Percentiles rank a stretch among this genome's conserved stretches.
Conservation (phyloP, 139 green algal species). For the Chlorella sp. region DNA sequence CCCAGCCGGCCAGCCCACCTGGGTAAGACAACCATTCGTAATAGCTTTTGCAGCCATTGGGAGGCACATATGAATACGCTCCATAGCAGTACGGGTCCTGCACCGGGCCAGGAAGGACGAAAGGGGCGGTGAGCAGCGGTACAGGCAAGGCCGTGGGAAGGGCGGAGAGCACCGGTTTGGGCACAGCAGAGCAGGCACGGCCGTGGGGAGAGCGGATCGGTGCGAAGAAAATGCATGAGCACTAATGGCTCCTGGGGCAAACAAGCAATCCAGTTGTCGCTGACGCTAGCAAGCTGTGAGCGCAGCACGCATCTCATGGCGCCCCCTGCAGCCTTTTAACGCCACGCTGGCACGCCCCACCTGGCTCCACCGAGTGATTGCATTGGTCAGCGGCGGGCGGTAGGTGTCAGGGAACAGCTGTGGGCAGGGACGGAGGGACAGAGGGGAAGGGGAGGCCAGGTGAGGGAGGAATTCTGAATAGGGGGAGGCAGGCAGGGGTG, state of each 20-base stretch:
- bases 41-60: background rate
- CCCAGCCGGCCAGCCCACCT: background rate
- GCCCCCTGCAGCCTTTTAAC: no score
- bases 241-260: no score
- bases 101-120: background rate
- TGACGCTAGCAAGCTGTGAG: no score
- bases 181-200: no score
- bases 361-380: conserved; percentile 36
- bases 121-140: no score
- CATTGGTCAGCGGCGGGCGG: conserved; percentile 1
- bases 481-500: no score
- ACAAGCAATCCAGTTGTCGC: no score
- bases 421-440: background rate
- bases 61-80: conserved; percentile 40
- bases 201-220: no score
- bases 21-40: conserved; percentile 37
- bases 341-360: background rate
- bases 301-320: background rate
- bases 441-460: background rate
- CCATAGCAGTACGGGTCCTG: conserved; percentile 39
- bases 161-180: no score
- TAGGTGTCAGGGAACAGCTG: conserved; percentile 21
- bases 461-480: no score
- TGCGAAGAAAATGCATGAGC: no score
- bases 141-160: no score